Conservation (phyloP, 2,329 filamentous ascomycete species). For the Trichophaea hybrida region DNA sequence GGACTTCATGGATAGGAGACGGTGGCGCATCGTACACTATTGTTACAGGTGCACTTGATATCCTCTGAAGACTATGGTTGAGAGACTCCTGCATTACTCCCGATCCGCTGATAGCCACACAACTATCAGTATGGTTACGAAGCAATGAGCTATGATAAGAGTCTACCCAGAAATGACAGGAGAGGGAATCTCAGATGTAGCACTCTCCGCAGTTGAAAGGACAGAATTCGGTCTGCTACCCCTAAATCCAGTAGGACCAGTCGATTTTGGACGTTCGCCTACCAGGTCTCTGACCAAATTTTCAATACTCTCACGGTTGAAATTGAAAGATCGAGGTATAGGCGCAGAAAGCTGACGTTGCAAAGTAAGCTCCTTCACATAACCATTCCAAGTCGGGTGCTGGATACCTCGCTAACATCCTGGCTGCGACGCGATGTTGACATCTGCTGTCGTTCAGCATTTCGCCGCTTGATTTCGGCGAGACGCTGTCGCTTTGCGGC, state of each 20-base stretch:
- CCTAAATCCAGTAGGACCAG: conserved; percentile 46
- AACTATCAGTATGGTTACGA: conserved; percentile 10
- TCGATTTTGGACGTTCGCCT: conserved; percentile 57
- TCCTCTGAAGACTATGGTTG: conserved; percentile 41
- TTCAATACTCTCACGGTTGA: conserved; percentile 64
- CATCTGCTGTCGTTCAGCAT: conserved; percentile 65
- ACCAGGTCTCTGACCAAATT: conserved; percentile 71
- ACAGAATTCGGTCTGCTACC: conserved; percentile 77
- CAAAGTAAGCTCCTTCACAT: neutral
- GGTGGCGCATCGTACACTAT: conserved; percentile 71
- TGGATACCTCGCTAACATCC: conserved; percentile 55
- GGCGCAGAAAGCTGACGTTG: neutral
- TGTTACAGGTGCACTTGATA: conserved; percentile 57
- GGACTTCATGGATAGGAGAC: conserved; percentile 63
- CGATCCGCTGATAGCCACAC: conserved; percentile 8
- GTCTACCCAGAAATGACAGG: conserved; percentile 30
- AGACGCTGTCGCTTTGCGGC: conserved; percentile 93
- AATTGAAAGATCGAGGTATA: conserved; percentile 32
- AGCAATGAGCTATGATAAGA: neutral
- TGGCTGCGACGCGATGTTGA: conserved; percentile 53
- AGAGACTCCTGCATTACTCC: conserved; percentile 33
- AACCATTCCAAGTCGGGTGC: neutral
- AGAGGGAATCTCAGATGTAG: conserved; percentile 47
- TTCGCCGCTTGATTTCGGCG: conserved; percentile 84
- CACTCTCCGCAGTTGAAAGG: conserved; percentile 55